A percentile compares a stretch with the other conserved stretches of the same genome.
These are phyloP conservation scores for Apiotrichum montevideense DNA, from an alignment of 1,284 basidiomycete genomes.

Conservation along the genomic window DNA sequence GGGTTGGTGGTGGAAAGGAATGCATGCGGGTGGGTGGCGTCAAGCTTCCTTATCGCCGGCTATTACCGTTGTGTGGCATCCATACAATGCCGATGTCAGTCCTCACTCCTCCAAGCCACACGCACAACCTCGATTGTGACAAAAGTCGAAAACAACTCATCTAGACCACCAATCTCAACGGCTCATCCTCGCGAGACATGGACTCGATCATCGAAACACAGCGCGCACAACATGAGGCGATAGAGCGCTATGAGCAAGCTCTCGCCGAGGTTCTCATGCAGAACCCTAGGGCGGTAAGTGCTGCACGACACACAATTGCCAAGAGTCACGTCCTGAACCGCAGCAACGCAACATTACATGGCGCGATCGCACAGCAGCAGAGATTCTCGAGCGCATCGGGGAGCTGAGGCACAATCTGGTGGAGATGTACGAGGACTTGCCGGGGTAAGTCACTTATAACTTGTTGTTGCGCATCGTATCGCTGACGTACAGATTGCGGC, in stretches of 20 bases:
- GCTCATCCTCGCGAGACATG: constrained; percentile 51
- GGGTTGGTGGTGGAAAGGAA: constrained; percentile 11
- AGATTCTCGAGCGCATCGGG: constrained; percentile 74
- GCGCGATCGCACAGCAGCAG: constrained; percentile 78
- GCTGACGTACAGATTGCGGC: constrained; percentile 48
- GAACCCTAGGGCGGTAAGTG: constrained; percentile 43
- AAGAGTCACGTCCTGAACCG: not conserved
- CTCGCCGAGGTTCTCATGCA: constrained; percentile 51
- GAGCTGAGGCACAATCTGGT: constrained; percentile 62
- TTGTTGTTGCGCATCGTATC: constrained; percentile 18
- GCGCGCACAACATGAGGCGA: constrained; percentile 89
- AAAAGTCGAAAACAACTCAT: not conserved
- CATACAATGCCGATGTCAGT: too few species aligned
- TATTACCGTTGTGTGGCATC: constrained; percentile 9
- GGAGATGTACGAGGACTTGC: constrained; percentile 66
- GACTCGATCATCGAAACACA: constrained; percentile 88
- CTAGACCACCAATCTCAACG: not conserved
- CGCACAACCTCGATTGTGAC: too few species aligned
- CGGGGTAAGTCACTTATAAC: constrained; percentile 32
- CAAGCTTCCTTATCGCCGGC: constrained; percentile 1
- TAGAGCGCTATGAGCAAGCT: constrained; percentile 72
- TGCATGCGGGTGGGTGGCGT: too few species aligned
- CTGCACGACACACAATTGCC: not conserved
- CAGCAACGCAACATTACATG: constrained; percentile 56
- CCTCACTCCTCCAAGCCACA: too few species aligned